phyloP scores from a whole-genome alignment of 2,329 filamentous ascomycete genomes.

The Exserohilum rostratum region DNA sequence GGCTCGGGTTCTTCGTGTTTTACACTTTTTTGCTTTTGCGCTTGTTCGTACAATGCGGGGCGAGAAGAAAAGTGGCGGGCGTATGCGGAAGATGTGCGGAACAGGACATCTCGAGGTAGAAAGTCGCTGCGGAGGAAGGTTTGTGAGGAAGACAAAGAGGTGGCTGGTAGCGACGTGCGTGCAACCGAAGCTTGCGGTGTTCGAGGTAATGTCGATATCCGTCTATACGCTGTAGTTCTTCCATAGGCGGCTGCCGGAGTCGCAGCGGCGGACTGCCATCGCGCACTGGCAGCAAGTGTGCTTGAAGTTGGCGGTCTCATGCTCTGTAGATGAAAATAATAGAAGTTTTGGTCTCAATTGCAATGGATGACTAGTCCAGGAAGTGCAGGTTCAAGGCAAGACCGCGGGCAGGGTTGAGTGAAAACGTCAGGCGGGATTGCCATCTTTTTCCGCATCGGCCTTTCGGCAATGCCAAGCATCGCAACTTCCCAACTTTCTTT shows the following conservation, averaged over 20 bases:
- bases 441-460: constrained; percentile 34
- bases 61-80: constrained; percentile 54
- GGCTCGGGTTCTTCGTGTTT: constrained; percentile 45
- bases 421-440: constrained; percentile 26
- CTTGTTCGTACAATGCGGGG: constrained; percentile 40
- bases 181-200: constrained; percentile 31
- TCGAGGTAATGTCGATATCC: constrained; percentile 49
- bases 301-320: constrained; percentile 54
- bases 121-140: constrained; percentile 53
- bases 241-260: constrained; percentile 50
- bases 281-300: constrained; percentile 50
- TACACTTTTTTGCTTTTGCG: constrained; percentile 44
- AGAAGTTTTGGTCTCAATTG: constrained; percentile 1
- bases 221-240: constrained; percentile 56
- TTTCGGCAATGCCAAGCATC: constrained; percentile 16
- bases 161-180: constrained; percentile 23
- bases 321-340: constrained; percentile 32
- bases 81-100: constrained; percentile 51
- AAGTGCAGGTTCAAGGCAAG: constrained; percentile 11
- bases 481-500: constrained; percentile 31
- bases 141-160: constrained; percentile 19
- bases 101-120: constrained; percentile 48
- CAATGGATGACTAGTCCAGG: constrained; percentile 19
- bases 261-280: constrained; percentile 48
- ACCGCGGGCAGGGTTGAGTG: constrained; percentile 33